Evolutionary conservation across 2,329 filamentous ascomycete genomes (phyloP).

Genomic region (Penicillium freii): DNA sequence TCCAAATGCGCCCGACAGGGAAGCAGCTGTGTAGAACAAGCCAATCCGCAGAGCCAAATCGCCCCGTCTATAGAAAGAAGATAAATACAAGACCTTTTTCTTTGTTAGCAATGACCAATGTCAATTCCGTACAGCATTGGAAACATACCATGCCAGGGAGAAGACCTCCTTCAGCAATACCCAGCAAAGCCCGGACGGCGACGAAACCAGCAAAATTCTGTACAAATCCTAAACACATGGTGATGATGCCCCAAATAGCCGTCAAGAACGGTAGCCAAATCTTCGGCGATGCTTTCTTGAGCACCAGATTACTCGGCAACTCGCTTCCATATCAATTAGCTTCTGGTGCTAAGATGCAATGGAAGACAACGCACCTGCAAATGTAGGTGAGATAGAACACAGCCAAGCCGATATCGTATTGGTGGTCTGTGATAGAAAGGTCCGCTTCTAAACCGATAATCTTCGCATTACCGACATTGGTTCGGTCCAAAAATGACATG

Average conservation of each 20-base stretch:
- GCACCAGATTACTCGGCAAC: constrained; percentile 62
- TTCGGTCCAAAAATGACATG: constrained; percentile 65
- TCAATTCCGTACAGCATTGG: neutral
- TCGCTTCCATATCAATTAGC: constrained; percentile 47
- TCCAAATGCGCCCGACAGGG: constrained; percentile 63
- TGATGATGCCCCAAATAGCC: constrained; percentile 58
- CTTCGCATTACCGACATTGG: constrained; percentile 71
- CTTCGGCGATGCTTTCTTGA: constrained; percentile 60
- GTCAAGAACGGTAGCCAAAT: constrained; percentile 61
- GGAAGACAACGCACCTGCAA: constrained; percentile 50
- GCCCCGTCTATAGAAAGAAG: constrained; percentile 58
- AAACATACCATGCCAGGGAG: constrained; percentile 61
- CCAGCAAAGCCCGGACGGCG: constrained; percentile 60
- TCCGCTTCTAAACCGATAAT: constrained; percentile 62
- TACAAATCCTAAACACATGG: constrained; percentile 43
- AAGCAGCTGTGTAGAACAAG: constrained; percentile 66
- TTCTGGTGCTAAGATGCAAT: neutral
- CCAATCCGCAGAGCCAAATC: constrained; percentile 64
- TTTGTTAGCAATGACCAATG: constrained; percentile 4
- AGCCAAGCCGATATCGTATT: constrained; percentile 64
- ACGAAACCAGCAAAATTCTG: constrained; percentile 54
- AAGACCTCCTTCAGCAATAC: constrained; percentile 63
- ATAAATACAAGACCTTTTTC: constrained; percentile 60
- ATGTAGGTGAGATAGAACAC: constrained; percentile 61
- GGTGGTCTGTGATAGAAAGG: constrained; percentile 57